Percentiles rank a stretch among this genome's conserved stretches.
phyloP scores from a whole-genome alignment of 2,329 filamentous ascomycete genomes.

The Monilinia vaccinii-corymbosi region DNA sequence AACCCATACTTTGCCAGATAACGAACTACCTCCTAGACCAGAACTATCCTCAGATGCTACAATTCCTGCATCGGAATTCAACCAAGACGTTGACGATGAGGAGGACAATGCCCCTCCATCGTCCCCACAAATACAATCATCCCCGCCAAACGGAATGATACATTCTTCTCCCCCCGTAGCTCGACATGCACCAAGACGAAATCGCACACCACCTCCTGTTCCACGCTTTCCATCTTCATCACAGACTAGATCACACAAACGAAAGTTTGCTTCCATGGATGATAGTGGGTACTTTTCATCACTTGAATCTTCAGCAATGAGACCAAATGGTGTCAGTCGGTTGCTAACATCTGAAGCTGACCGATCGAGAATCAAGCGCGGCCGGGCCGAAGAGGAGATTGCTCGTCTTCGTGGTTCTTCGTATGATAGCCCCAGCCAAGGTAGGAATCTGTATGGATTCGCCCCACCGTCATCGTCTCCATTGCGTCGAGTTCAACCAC shows the following conservation, averaged over 20 bases:
- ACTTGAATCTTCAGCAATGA: constrained; percentile 78
- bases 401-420: constrained; percentile 85
- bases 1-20: constrained; percentile 16
- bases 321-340: constrained; percentile 54
- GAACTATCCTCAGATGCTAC: constrained; percentile 73
- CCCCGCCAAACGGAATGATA: constrained; percentile 62
- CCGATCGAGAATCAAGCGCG: constrained; percentile 73
- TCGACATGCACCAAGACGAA: constrained; percentile 44
- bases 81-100: constrained; percentile 44
- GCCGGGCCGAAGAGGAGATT: constrained; percentile 92
- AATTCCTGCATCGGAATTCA: constrained; percentile 59
- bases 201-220: constrained; percentile 68
- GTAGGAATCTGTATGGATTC: constrained; percentile 35
- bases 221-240: constrained; percentile 54
- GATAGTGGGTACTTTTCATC: constrained; percentile 98
- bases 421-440: constrained; percentile 80
- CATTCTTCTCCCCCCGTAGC: constrained; percentile 86
- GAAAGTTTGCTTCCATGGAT: constrained; percentile 70
- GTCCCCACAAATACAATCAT: constrained; percentile 48
- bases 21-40: constrained; percentile 17
- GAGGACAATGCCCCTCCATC: constrained; percentile 21
- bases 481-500: constrained; percentile 38
- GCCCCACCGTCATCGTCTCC: constrained; percentile 58
- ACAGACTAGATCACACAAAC: constrained; percentile 57
- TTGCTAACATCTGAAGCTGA: constrained; percentile 72